phyloP scores from a whole-genome alignment of 441 rosid species.

The Manihot esculenta region DNA sequence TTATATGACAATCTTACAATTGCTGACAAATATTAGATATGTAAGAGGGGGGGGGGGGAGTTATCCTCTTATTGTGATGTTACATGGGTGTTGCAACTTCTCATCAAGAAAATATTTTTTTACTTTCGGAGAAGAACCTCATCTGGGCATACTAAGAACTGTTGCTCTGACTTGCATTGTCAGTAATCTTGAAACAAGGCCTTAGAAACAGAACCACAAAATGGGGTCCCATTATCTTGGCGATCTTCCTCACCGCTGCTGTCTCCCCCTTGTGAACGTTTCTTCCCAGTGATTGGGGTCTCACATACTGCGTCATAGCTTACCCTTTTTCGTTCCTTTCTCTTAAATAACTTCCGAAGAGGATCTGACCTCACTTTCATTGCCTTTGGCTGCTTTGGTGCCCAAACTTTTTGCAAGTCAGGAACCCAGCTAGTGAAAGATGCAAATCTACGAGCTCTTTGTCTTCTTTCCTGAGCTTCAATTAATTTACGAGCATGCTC shows the following conservation, averaged over 20 bases:
- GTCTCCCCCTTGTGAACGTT: conserved; percentile 32
- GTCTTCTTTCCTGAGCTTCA: conserved; percentile 69
- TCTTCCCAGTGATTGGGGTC: conserved; percentile 62
- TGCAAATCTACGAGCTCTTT: conserved; percentile 76
- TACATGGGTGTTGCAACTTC: neutral
- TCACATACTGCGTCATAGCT: conserved; percentile 65
- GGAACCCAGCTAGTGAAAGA: conserved; percentile 83
- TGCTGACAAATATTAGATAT: neutral
- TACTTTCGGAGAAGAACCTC: neutral
- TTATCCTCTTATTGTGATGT: neutral
- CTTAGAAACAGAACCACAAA: conserved; percentile 57
- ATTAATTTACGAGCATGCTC: conserved; percentile 47
- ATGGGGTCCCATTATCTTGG: conserved; percentile 22
- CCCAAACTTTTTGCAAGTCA: conserved; percentile 88
- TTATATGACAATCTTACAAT: neutral
- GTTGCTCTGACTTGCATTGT: conserved; percentile 1
- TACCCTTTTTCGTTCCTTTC: conserved; percentile 39
- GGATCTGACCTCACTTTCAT: conserved; percentile 33
- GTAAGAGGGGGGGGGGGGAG: neutral
- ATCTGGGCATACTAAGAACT: neutral
- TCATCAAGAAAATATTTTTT: neutral
- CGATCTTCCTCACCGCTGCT: conserved; percentile 28
- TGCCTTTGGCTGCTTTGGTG: conserved; percentile 57
- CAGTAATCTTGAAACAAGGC: conserved; percentile 67
- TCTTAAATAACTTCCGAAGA: conserved; percentile 43